Conservation (phyloP, 768 basidiomycete species). For the Paxillus ammoniavirescens region DNA sequence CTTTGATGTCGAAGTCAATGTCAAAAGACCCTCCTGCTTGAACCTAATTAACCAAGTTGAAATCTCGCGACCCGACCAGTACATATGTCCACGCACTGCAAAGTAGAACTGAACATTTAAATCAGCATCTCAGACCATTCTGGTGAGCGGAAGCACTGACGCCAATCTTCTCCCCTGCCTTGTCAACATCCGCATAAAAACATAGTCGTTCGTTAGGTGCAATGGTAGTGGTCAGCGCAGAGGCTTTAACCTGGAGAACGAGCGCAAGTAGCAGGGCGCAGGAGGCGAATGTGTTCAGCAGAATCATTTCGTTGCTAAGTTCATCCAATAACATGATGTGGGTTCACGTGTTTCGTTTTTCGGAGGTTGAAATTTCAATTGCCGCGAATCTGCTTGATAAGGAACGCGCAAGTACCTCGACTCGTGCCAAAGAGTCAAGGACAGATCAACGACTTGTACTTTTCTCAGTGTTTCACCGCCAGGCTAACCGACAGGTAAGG, state of each 20-base stretch:
- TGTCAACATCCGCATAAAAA: slow-evolving; percentile 97
- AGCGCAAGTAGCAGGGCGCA: slow-evolving; percentile 28
- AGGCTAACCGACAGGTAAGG: slow-evolving; percentile 18
- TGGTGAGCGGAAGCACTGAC: slow-evolving; percentile 42
- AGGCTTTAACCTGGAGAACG: slow-evolving; percentile 41
- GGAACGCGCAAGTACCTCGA: too few relatives aligned
- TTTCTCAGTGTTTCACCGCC: neutral
- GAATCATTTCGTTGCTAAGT: slow-evolving; percentile 17
- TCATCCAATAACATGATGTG: neutral
- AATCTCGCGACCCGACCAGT: neutral
- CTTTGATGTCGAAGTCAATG: slow-evolving; percentile 90
- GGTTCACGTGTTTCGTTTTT: too few relatives aligned
- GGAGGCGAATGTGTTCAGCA: slow-evolving; percentile 18
- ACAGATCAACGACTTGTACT: neutral
- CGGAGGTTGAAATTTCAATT: slow-evolving; percentile 11
- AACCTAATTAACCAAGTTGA: slow-evolving; percentile 47
- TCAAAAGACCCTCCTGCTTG: slow-evolving; percentile 98
- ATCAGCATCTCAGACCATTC: slow-evolving; percentile 7
- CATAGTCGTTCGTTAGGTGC: slow-evolving; percentile 80
- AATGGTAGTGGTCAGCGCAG: slow-evolving; percentile 79
- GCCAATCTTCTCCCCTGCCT: slow-evolving; percentile 88
- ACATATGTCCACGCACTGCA: slow-evolving; percentile 59
- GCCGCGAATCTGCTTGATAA: neutral
- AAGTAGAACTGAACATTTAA: slow-evolving; percentile 78
- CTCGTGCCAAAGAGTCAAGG: too few relatives aligned